phyloP scores from a whole-genome alignment of 371 early-diverging fungal species.

The Apophysomyces elegans region DNA sequence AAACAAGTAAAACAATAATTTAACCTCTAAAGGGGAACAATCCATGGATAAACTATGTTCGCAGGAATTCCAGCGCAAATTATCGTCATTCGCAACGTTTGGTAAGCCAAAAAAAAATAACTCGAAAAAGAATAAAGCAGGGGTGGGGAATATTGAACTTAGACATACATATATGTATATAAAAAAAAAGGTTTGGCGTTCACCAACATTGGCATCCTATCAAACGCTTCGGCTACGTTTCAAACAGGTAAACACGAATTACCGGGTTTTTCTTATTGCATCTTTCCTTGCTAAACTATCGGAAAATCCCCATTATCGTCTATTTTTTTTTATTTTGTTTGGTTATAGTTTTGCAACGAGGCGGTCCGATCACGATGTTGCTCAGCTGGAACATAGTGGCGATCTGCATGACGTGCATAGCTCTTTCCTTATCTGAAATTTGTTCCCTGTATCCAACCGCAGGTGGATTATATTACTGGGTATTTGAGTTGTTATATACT shows the following conservation, averaged over 20 bases:
- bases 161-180: neutral
- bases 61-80: constrained; percentile 38
- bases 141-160: neutral
- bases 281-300: neutral
- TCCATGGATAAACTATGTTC: neutral
- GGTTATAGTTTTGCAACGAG: constrained; percentile 37
- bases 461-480: constrained; percentile 74
- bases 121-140: too few relatives aligned
- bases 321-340: too few relatives aligned
- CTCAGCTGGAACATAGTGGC: constrained; percentile 66
- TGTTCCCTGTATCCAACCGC: constrained; percentile 73
- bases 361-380: constrained; percentile 48
- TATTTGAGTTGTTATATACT: constrained; percentile 32
- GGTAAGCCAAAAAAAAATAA: constrained; percentile 25
- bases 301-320: too few relatives aligned
- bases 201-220: constrained; percentile 50
- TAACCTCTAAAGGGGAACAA: neutral
- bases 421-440: constrained; percentile 72
- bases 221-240: constrained; percentile 50
- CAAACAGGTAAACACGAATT: constrained; percentile 36
- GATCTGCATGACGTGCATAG: constrained; percentile 63
- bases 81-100: constrained; percentile 49
- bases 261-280: neutral
- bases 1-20: constrained; percentile 27
- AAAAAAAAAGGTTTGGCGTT: constrained; percentile 40